These are phyloP conservation scores for Ambrosia trifida DNA, from an alignment of 129 eudicot genomes.

Conservation along the genomic window DNA sequence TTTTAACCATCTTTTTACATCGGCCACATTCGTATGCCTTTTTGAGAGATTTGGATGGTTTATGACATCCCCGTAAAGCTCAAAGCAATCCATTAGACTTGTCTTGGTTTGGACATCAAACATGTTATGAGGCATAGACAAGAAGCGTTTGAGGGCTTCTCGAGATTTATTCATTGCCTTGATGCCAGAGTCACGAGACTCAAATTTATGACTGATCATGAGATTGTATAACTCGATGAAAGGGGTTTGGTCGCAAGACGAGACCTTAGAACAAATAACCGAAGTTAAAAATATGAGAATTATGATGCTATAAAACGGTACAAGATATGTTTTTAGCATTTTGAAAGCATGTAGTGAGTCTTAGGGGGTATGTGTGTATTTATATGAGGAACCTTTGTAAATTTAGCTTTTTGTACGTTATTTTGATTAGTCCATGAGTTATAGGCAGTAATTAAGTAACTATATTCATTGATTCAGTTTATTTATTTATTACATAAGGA, in stretches of 20 bases:
- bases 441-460: conserved; percentile 2
- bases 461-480: conserved; percentile 5
- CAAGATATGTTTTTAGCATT: conserved; percentile 17
- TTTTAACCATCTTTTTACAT: conserved; percentile 49
- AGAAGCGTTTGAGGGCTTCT: conserved; percentile 33
- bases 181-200: conserved; percentile 32
- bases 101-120: conserved; percentile 30
- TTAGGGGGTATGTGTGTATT: conserved; percentile 18
- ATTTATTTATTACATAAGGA: conserved; percentile 3
- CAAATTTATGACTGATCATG: conserved; percentile 11
- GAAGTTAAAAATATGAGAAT: conserved; percentile 12
- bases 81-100: conserved; percentile 55
- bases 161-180: conserved; percentile 35
- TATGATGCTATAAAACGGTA: conserved; percentile 1
- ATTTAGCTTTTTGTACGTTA: not conserved
- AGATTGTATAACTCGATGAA: conserved; percentile 41
- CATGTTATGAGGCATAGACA: conserved; percentile 30
- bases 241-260: conserved; percentile 39
- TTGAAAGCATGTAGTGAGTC: conserved; percentile 6
- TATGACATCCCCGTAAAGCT: conserved; percentile 49
- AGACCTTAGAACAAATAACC: conserved; percentile 11
- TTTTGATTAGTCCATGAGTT: conserved; percentile 10
- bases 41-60: conserved; percentile 30
- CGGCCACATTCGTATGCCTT: not conserved
- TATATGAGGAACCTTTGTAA: conserved; percentile 8